Evolutionary conservation across 192 early-diverging fungal species (phyloP).

Genomic region (Obelidium mucronatum): DNA sequence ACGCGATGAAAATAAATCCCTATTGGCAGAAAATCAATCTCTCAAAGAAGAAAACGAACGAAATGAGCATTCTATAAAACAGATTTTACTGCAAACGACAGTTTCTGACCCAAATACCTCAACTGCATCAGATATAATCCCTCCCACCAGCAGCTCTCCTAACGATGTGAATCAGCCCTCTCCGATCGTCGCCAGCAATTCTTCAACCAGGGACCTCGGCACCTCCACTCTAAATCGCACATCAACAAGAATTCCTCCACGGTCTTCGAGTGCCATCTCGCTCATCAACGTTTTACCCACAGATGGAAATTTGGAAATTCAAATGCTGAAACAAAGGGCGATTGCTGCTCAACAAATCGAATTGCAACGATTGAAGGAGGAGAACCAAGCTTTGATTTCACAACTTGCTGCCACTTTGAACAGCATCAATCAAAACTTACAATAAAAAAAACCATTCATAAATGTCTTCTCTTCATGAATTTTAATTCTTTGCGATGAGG

Average conservation of each 20-base stretch:
- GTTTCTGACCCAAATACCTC: not conserved
- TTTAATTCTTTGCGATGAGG: too few species aligned
- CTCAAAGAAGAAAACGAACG: slow-evolving; percentile 29
- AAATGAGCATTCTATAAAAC: slow-evolving; percentile 14
- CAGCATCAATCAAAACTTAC: not conserved
- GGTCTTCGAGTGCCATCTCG: slow-evolving; percentile 24
- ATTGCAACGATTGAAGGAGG: slow-evolving; percentile 11
- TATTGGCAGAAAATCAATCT: slow-evolving; percentile 21
- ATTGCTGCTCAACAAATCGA: not conserved
- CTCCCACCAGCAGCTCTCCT: not conserved
- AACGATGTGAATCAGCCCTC: not conserved
- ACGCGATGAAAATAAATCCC: slow-evolving; percentile 24
- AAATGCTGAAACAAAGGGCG: slow-evolving; percentile 31
- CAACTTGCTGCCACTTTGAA: slow-evolving; percentile 23
- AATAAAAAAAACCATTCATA: not conserved
- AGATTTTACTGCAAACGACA: not conserved
- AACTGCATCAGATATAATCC: not conserved
- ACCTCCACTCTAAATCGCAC: too few species aligned
- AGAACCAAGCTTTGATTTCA: slow-evolving; percentile 10
- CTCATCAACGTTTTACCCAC: slow-evolving; percentile 18
- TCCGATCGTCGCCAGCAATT: too few species aligned
- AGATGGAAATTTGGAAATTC: slow-evolving; percentile 15
- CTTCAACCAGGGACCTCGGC: too few species aligned
- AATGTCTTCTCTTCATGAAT: not conserved
- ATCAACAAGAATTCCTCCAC: slow-evolving; percentile 5